Conservation (phyloP, 106 monocot species). For the Acanthochlamys bracteata region DNA sequence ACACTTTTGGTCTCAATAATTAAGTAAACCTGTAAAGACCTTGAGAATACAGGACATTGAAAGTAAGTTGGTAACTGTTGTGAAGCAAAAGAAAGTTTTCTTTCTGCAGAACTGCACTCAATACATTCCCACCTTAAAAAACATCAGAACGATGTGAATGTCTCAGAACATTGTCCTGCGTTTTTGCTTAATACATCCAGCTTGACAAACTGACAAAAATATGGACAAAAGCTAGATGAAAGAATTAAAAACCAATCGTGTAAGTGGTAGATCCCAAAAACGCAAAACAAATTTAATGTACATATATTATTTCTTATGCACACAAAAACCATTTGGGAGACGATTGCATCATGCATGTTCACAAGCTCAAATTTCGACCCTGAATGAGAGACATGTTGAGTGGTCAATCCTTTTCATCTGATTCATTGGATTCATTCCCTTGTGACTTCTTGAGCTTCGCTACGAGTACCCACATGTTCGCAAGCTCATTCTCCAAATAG, state of each 20-base stretch:
- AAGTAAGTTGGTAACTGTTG: too few relatives aligned
- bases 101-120: too few relatives aligned
- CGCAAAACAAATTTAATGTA: neutral
- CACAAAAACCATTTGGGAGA: neutral
- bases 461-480: constrained; percentile 88
- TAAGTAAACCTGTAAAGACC: too few relatives aligned
- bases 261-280: neutral
- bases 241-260: constrained; percentile 8
- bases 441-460: constrained; percentile 76
- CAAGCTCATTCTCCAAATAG: constrained; percentile 74
- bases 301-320: constrained; percentile 5
- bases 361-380: neutral
- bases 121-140: too few relatives aligned
- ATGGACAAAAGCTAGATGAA: neutral
- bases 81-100: too few relatives aligned
- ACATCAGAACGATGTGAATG: too few relatives aligned
- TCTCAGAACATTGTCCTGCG: too few relatives aligned
- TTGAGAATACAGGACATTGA: too few relatives aligned
- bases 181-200: too few relatives aligned
- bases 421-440: constrained; percentile 22
- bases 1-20: too few relatives aligned
- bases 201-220: neutral
- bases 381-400: too few relatives aligned
- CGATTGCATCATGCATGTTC: too few relatives aligned
- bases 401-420: constrained; percentile 8